Evolutionary conservation across 1,139 yeast genomes (phyloP).

Genomic region (Zygosaccharomyces pseudobailii): DNA sequence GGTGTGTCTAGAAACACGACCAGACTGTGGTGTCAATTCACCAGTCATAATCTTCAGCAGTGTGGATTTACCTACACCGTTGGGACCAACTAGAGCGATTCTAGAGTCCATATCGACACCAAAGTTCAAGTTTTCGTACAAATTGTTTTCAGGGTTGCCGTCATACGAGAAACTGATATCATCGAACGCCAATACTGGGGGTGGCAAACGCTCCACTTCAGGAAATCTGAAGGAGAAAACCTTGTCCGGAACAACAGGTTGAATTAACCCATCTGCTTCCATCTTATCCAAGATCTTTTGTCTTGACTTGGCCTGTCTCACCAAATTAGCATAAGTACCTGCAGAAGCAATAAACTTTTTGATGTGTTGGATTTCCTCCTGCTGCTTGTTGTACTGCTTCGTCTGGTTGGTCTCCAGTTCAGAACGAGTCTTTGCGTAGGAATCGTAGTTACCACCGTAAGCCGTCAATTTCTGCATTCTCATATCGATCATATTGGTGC

Average conservation of each 20-base stretch:
- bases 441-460: constrained; percentile 98
- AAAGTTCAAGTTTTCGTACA: constrained; percentile 85
- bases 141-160: constrained; percentile 80
- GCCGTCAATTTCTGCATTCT: constrained; percentile 60
- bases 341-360: constrained; percentile 99
- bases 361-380: constrained; percentile 97
- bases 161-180: constrained; percentile 89
- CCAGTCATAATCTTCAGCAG: constrained; percentile 96
- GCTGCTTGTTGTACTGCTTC: constrained; percentile 96
- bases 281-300: constrained; percentile 98
- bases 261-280: constrained; percentile 98
- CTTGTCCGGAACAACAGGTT: constrained; percentile 87
- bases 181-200: constrained; percentile 97
- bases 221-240: constrained; percentile 94
- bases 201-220: constrained; percentile 94
- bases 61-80: constrained; percentile 99
- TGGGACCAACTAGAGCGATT: constrained; percentile 96
- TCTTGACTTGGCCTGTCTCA: constrained; percentile 97
- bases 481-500: constrained; percentile 98
- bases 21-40: constrained; percentile 78
- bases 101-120: constrained; percentile 99
- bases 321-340: constrained; percentile 99
- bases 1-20: constrained; percentile 95
- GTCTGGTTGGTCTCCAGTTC: constrained; percentile 96
- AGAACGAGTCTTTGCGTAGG: constrained; percentile 87